Conservation (phyloP, 164 flowering plant species). For the Stephania cephalantha region DNA sequence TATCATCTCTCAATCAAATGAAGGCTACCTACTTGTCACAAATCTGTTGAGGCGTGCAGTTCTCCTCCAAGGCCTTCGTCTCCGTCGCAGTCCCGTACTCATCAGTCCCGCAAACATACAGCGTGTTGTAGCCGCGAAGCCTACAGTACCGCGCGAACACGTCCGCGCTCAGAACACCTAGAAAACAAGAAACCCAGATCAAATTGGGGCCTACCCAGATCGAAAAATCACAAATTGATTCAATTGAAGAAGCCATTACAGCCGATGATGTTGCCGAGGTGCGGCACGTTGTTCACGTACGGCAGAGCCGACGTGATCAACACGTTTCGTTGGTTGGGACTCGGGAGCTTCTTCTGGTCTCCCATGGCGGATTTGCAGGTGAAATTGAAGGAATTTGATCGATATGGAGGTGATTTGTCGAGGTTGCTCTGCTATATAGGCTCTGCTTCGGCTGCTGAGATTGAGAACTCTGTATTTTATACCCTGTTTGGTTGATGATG, state of each 20-base stretch:
- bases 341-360: slow-evolving; percentile 34
- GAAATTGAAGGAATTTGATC: no score
- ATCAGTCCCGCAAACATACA: slow-evolving; percentile 70
- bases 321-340: slow-evolving; percentile 50
- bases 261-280: slow-evolving; percentile 79
- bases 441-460: no score
- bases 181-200: slow-evolving; percentile 1
- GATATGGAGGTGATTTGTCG: no score
- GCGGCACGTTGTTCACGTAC: slow-evolving; percentile 79
- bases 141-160: slow-evolving; percentile 77
- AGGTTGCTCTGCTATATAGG: no score
- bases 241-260: slow-evolving; percentile 19
- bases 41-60: slow-evolving; percentile 58
- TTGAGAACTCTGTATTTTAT: no score
- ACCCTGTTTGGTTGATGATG: no score
- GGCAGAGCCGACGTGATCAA: slow-evolving; percentile 74
- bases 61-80: slow-evolving; percentile 76
- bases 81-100: slow-evolving; percentile 82
- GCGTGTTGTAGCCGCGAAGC: slow-evolving; percentile 48
- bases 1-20: background rate
- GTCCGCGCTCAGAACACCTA: slow-evolving; percentile 75
- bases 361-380: background rate
- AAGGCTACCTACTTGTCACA: slow-evolving; percentile 56
- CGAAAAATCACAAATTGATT: background rate
- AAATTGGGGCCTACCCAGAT: background rate